Evolutionary conservation across 2,329 filamentous ascomycete genomes (phyloP), one percentile per base, ranked within the genome.

Genomic region (Decorospora gaudefroyi): DNA sequence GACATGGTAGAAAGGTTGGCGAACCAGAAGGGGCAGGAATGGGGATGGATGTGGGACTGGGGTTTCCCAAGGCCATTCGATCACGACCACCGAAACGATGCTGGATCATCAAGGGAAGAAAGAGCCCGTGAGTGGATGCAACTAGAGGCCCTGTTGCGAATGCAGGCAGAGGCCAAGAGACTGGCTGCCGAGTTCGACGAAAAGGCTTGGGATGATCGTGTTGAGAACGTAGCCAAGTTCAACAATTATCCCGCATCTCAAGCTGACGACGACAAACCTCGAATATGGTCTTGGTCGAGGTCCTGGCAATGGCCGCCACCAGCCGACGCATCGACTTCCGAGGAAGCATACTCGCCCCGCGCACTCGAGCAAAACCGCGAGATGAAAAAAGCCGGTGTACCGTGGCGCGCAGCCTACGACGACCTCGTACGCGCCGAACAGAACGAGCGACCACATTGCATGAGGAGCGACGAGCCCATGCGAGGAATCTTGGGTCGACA

Each of bases 341-440:
- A 53, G 7, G 27, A 52, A 10, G 23, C 41, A 32, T 83, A 84
- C 61, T 83, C 80, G 1, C 80, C 80, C 0, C 59, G 78, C n/a
- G 65, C 73, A 12, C 64, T 83, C 1, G 79, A 82, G 53, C 65
- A 70, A n/a, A 68, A 78, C 46, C 61, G 68, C 27, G 25, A 64
- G 48, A 34, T 72, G 56, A 18, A 68, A 62, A 49, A 64, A 30
- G 42, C 69, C 43, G 65, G 71, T 51, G 53, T 69, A 33, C 71
- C 72, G 21, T 83, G 80, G 80, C 73, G 78, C 11, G 76, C 78
- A 36, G 81, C 81, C 0, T 84, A 82, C 53, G 80, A 83, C 55
- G 81, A 85, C 53, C 71, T 84, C 7, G 53, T 84, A 11, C 73
- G 73, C 33, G 68, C 78, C 4, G 48, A 61, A 27, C 43, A 53